These are phyloP conservation scores for Aegilops speltoides DNA, from an alignment of 176 grass and related monocot genomes.

Conservation along the genomic window DNA sequence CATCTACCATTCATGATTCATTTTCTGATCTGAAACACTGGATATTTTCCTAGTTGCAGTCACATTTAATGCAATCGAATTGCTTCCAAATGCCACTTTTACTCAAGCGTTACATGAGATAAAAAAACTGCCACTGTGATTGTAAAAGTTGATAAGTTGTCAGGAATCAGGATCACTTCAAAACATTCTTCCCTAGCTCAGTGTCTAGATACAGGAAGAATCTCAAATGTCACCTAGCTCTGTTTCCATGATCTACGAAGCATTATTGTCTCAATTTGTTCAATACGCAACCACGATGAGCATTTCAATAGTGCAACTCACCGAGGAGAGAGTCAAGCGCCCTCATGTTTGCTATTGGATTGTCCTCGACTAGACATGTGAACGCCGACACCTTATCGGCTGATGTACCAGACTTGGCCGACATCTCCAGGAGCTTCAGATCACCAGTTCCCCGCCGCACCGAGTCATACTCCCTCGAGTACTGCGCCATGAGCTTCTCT, in stretches of 20 bases:
- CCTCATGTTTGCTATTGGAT: conserved; percentile 87
- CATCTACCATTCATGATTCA: neutral
- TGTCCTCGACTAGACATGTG: conserved; percentile 87
- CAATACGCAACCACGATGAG: neutral
- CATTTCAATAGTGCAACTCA: conserved; percentile 47
- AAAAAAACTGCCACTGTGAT: neutral
- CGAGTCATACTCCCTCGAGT: conserved; percentile 59
- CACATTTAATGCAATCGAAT: neutral
- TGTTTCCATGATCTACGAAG: conserved; percentile 1
- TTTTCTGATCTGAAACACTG: neutral
- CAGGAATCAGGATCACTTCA: neutral
- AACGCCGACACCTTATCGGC: conserved; percentile 92
- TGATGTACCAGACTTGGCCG: conserved; percentile 83
- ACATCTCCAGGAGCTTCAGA: conserved; percentile 75
- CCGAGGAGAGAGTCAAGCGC: conserved; percentile 85
- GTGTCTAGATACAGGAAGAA: neutral
- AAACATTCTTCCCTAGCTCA: neutral
- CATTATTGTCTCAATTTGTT: neutral
- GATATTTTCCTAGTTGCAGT: neutral
- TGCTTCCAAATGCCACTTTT: neutral
- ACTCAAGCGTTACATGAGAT: neutral
- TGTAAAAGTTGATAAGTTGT: conserved; percentile 1
- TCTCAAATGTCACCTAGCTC: neutral
- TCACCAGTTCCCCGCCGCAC: conserved; percentile 63
- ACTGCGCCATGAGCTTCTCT: conserved; percentile 73